These are phyloP conservation scores for Dendrobium officinale DNA, from an alignment of 106 monocot genomes.

Conservation along the genomic window DNA sequence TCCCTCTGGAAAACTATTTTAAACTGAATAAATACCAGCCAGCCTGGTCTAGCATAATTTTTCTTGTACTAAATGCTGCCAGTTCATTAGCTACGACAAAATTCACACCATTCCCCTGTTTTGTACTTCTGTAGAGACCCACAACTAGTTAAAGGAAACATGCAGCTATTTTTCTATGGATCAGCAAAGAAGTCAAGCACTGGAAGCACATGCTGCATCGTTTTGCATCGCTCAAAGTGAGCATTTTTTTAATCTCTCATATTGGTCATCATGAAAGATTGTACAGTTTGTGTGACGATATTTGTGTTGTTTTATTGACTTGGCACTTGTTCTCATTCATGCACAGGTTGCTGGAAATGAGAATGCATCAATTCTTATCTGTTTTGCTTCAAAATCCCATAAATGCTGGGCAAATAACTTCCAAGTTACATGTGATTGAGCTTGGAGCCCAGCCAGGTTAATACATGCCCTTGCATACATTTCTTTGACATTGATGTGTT, in stretches of 20 bases:
- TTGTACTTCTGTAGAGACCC: conserved; percentile 56
- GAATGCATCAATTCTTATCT: conserved; percentile 78
- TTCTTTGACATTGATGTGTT: background rate
- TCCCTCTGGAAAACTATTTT: too few species aligned
- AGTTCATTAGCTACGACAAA: background rate
- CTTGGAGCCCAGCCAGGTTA: conserved; percentile 95
- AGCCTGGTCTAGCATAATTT: too few species aligned
- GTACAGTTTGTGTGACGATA: background rate
- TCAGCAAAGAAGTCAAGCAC: conserved; percentile 95
- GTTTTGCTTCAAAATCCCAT: conserved; percentile 83
- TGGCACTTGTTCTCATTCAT: background rate
- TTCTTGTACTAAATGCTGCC: background rate
- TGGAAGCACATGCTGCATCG: conserved; percentile 97
- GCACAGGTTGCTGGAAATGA: conserved; percentile 75
- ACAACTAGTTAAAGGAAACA: conserved; percentile 94
- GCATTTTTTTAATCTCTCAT: background rate
- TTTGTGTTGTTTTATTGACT: too few species aligned
- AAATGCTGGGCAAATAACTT: conserved; percentile 92
- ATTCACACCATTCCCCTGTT: background rate
- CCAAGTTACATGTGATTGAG: conserved; percentile 97
- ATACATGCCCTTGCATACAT: background rate
- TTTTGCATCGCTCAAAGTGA: conserved; percentile 89
- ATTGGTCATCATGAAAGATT: background rate
- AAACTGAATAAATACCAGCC: too few species aligned
- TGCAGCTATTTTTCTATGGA: conserved; percentile 99